These are phyloP conservation scores for Colletotrichum gigasporum DNA, from an alignment of 2,329 filamentous ascomycete genomes.

Conservation along the genomic window DNA sequence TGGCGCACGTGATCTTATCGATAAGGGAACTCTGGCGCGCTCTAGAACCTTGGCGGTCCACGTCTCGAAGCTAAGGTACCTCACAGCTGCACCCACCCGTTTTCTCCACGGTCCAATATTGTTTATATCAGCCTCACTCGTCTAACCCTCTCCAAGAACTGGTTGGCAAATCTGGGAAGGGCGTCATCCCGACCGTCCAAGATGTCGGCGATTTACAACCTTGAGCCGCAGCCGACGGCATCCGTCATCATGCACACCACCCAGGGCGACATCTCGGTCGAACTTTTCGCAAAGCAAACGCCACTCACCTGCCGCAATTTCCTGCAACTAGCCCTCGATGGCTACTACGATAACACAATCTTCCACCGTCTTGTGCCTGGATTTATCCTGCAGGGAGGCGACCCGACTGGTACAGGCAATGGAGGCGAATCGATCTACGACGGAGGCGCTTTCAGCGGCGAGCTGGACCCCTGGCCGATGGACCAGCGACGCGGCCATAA, in stretches of 20 bases:
- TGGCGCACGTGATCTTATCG: slow-evolving; percentile 29
- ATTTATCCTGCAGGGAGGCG: slow-evolving; percentile 94
- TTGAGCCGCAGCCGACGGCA: slow-evolving; percentile 92
- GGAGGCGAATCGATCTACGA: slow-evolving; percentile 94
- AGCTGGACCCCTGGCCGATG: slow-evolving; percentile 78
- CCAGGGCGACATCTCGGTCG: slow-evolving; percentile 86
- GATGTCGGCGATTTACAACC: slow-evolving; percentile 93
- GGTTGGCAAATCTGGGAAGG: neutral
- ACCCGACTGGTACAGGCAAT: slow-evolving; percentile 90
- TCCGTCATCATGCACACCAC: slow-evolving; percentile 93
- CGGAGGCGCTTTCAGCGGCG: slow-evolving; percentile 77
- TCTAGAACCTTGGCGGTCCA: neutral
- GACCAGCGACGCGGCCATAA: slow-evolving; percentile 71
- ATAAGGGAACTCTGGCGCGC: slow-evolving; percentile 7
- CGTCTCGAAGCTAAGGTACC: slow-evolving; percentile 6
- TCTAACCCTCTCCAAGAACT: neutral
- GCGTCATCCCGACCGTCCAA: neutral
- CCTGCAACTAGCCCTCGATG: slow-evolving; percentile 91
- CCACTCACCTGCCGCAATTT: slow-evolving; percentile 95
- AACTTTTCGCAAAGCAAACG: slow-evolving; percentile 94
- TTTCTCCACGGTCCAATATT: neutral
- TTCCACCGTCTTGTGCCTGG: slow-evolving; percentile 93
- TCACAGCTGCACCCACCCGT: neutral
- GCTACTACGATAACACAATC: slow-evolving; percentile 92
- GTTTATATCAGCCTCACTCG: neutral